Evolutionary conservation across 495 filamentous ascomycete genomes (phyloP).

Genomic region (Penicillium silybi): DNA sequence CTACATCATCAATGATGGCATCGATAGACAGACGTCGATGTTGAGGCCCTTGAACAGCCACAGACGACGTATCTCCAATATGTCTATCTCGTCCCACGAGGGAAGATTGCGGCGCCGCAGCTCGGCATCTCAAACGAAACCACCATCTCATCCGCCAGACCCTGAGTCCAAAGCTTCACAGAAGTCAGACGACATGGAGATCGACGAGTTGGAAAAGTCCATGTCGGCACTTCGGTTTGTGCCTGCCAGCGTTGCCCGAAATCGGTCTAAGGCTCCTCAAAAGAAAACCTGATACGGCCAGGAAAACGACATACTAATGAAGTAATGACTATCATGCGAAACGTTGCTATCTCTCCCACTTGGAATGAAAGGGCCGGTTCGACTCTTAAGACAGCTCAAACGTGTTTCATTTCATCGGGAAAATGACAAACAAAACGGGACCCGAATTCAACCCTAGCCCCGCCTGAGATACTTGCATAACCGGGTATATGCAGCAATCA

Average conservation of each 20-base stretch:
- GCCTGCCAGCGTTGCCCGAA: slow-evolving; percentile 59
- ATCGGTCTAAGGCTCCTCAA: slow-evolving; percentile 12
- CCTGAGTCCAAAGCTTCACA: not conserved
- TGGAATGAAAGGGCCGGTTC: not conserved
- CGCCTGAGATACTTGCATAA: slow-evolving; percentile 10
- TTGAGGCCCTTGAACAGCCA: slow-evolving; percentile 49
- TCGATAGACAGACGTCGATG: slow-evolving; percentile 78
- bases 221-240: slow-evolving; percentile 85
- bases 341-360: not conserved
- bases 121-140: slow-evolving; percentile 27
- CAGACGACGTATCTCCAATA: slow-evolving; percentile 49
- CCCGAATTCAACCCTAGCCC: slow-evolving; percentile 1
- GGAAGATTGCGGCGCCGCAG: slow-evolving; percentile 38
- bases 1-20: slow-evolving; percentile 77
- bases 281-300: slow-evolving; percentile 3
- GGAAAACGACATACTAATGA: not conserved
- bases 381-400: not conserved
- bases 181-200: slow-evolving; percentile 50
- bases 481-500: slow-evolving; percentile 20
- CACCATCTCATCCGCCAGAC: not conserved
- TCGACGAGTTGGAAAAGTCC: slow-evolving; percentile 68
- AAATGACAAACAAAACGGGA: not conserved
- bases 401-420: not conserved
- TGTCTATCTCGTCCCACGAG: slow-evolving; percentile 36
- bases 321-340: not conserved